phyloP scores from a whole-genome alignment of 2,329 filamentous ascomycete genomes.

The Pezicula radicicola region DNA sequence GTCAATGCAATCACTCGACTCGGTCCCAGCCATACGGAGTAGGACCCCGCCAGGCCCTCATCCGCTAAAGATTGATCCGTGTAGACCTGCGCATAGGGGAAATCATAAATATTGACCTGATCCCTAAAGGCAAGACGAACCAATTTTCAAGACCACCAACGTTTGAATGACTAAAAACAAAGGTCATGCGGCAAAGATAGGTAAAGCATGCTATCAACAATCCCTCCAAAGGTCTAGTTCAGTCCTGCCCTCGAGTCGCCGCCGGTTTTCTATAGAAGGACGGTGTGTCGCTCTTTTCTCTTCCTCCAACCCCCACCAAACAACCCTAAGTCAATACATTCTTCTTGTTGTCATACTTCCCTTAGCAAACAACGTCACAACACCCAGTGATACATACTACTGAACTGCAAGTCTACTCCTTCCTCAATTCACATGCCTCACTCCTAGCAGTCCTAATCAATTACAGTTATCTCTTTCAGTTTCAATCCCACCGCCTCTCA shows the following conservation, averaged over 20 bases:
- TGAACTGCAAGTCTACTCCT: neutral
- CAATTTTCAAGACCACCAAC: neutral
- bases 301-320: neutral
- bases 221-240: neutral
- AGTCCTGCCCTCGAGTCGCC: neutral
- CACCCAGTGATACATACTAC: neutral
- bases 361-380: too few relatives aligned
- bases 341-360: neutral
- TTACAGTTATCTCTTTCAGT: neutral
- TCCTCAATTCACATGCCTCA: neutral
- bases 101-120: neutral
- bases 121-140: neutral
- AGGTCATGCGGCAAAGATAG: neutral
- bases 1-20: too few relatives aligned
- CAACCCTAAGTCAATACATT: neutral
- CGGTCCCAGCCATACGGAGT: too few relatives aligned
- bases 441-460: neutral
- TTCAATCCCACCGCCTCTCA: neutral
- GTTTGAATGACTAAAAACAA: neutral
- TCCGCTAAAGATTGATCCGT: neutral
- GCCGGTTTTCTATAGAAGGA: neutral
- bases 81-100: neutral
- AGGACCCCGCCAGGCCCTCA: too few relatives aligned
- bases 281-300: neutral
- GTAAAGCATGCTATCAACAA: neutral